Base-by-base conservation (phyloP, 805 yeast species). In the Pichia rugopelliculosa region DNA sequence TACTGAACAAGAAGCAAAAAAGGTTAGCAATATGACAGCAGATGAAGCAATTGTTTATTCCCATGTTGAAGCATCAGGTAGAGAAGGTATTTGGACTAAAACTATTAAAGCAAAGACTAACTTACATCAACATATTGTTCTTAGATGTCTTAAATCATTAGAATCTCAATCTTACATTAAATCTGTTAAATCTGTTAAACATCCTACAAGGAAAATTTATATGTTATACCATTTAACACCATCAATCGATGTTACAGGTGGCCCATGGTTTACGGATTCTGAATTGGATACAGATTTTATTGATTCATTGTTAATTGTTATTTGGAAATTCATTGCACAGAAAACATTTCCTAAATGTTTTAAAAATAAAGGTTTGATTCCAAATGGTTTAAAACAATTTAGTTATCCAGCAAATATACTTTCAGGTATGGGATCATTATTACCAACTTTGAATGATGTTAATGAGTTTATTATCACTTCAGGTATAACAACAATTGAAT, bases 231-330 rank as follows among this genome's bases (percentile, higher is more conserved):
- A 87, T 60, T 70, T 93, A 55, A 96, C 89, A 62, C 99, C 99
- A 6, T 84, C 95, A 3, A 82, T 87, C 27, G 98, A 91, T 55
- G 93, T 93, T 36, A 93, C 98, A 0, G 99, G 99, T 54, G 99
- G 99, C 6, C 98, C 98, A 4, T 93, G 99, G 99, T 93, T 90
- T 62, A 89, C 97, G 0, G 99, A 93, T 62, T 81, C 90, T 33
- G 98, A 93, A 65, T 73, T 93, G 48, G 99, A 93, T 62, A 81
- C 88, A 3, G 98, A 91, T 65, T 93, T 93, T 59, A 90, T 93
- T 49, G 91, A 87, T 55, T 80, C 88, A 42, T 68, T 93, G 47
- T 47, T 87, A 54, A 80, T 87, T 20, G 90, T 90, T 39, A 80
- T 90, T 8, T 93, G 97, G 96, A 74, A 93, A 55, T 91, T 71